A percentile compares a stretch with the other conserved stretches of the same genome.
Conservation (phyloP, 805 yeast species). For the Candida ascalaphidarum region DNA sequence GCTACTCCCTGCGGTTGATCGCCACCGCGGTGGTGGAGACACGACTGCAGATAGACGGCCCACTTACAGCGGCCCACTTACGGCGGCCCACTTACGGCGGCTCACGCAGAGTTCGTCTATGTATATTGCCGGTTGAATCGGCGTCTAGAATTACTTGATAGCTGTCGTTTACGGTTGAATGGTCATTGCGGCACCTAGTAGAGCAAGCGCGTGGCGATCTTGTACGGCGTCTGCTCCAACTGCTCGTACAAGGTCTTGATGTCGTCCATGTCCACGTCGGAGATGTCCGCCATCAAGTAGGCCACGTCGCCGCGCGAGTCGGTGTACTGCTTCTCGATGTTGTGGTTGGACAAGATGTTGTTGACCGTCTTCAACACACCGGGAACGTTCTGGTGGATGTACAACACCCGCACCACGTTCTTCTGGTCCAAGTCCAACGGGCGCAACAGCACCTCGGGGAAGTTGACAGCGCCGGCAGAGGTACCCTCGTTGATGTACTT, state of each 20-base stretch:
- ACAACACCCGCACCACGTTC: slow-evolving; percentile 84
- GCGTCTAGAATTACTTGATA: too few relatives aligned
- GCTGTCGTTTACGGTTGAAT: too few relatives aligned
- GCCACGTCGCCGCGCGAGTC: slow-evolving; percentile 95
- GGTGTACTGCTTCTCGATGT: slow-evolving; percentile 97
- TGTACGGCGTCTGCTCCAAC: slow-evolving; percentile 83
- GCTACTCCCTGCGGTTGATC: too few relatives aligned
- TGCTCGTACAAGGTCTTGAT: slow-evolving; percentile 79
- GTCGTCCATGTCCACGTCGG: slow-evolving; percentile 74
- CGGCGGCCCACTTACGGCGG: too few relatives aligned
- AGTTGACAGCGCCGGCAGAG: slow-evolving; percentile 92
- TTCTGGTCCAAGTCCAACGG: slow-evolving; percentile 81
- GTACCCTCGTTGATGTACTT: slow-evolving; percentile 95
- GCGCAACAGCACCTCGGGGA: slow-evolving; percentile 95
- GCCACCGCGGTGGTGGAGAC: too few relatives aligned
- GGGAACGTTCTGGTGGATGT: slow-evolving; percentile 96
- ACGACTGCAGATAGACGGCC: too few relatives aligned
- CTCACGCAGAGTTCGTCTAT: too few relatives aligned
- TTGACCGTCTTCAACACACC: slow-evolving; percentile 97
- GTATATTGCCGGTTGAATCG: too few relatives aligned
- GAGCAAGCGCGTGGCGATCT: slow-evolving; percentile 82
- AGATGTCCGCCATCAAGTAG: slow-evolving; percentile 94
- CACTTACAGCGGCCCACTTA: too few relatives aligned
- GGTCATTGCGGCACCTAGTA: too few relatives aligned
- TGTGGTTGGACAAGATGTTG: slow-evolving; percentile 88